Evolutionary conservation across 257 asterid genomes (phyloP).

Genomic region (Oldenlandia corymbosa): DNA sequence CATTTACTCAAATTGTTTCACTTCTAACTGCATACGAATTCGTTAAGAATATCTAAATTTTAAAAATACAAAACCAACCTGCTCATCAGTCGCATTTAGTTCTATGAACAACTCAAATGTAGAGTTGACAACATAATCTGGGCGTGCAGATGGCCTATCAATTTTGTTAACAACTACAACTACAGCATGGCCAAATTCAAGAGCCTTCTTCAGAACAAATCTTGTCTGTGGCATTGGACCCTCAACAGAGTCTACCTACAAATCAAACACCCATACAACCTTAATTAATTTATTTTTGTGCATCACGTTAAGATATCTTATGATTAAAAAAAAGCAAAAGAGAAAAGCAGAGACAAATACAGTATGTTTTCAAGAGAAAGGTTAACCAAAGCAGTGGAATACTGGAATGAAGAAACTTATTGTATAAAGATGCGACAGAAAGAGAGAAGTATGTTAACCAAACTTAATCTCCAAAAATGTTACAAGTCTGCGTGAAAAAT

Average conservation of each 20-base stretch:
- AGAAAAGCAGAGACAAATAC: no score
- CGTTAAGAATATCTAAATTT: neutral
- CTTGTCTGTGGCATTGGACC: slow-evolving; percentile 99
- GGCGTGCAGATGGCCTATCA: slow-evolving; percentile 96
- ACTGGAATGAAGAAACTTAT: no score
- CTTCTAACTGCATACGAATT: neutral
- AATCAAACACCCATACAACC: slow-evolving; percentile 12
- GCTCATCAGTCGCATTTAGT: slow-evolving; percentile 92
- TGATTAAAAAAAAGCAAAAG: slow-evolving; percentile 1
- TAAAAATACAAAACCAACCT: slow-evolving; percentile 42
- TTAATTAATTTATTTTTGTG: slow-evolving; percentile 16
- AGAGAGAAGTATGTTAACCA: neutral
- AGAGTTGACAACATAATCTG: slow-evolving; percentile 85
- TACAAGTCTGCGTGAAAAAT: neutral
- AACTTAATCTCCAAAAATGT: neutral
- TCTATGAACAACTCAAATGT: slow-evolving; percentile 95
- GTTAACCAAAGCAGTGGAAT: no score
- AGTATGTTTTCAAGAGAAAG: no score
- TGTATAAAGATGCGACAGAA: no score
- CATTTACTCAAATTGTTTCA: neutral
- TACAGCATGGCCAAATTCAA: slow-evolving; percentile 96
- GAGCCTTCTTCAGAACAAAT: slow-evolving; percentile 98
- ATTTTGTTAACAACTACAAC: slow-evolving; percentile 95
- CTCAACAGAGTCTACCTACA: slow-evolving; percentile 97
- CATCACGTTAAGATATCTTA: neutral